A percentile compares a stretch with the other conserved stretches of the same genome.
phyloP scores from a whole-genome alignment of 306 rosid species.

The Luffa acutangula region DNA sequence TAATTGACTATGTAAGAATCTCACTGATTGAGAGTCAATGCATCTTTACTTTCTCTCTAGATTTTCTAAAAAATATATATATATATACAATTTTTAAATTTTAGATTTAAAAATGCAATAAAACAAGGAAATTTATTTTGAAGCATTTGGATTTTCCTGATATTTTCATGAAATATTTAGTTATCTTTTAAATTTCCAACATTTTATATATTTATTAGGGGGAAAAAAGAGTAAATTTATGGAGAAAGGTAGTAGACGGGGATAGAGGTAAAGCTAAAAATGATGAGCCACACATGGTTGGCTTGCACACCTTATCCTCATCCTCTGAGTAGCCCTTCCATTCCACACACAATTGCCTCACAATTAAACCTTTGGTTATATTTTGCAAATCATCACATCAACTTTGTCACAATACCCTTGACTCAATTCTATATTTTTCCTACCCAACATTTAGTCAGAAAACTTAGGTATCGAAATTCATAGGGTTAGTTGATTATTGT shows the following conservation, averaged over 20 bases:
- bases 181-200: too few relatives aligned
- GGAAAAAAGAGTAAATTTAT: neutral
- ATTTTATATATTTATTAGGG: neutral
- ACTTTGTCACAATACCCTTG: neutral
- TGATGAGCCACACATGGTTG: neutral
- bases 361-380: neutral
- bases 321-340: neutral
- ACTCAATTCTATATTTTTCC: neutral
- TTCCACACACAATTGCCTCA: neutral
- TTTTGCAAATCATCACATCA: neutral
- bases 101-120: too few relatives aligned
- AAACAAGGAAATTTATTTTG: too few relatives aligned
- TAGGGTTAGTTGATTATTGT: neutral
- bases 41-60: too few relatives aligned
- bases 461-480: neutral
- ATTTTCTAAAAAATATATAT: too few relatives aligned
- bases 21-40: too few relatives aligned
- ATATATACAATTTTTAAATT: too few relatives aligned
- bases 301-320: neutral
- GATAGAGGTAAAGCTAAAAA: neutral
- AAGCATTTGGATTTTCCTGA: too few relatives aligned
- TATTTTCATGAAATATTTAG: too few relatives aligned
- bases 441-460: neutral
- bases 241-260: neutral
- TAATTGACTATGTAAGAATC: too few relatives aligned